Base-by-base conservation (phyloP, 1,139 yeast genomes). In the Yamadazyma mexicana region DNA sequence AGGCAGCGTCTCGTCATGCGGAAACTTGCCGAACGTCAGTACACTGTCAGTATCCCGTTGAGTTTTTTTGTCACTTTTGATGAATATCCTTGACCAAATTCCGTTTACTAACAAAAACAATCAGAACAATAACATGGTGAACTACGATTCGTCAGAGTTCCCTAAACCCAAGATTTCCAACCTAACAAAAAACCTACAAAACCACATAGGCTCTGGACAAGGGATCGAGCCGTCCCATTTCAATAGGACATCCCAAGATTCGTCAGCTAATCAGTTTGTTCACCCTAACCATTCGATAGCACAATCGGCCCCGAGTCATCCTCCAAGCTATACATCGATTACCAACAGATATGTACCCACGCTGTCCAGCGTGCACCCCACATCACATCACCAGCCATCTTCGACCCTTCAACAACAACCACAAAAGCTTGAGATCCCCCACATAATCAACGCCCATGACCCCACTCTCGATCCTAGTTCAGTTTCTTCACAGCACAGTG, bases 121-220 rank as follows among this genome's bases (percentile, higher is more conserved):
- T 24, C 20, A 24, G 34, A 32, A 16, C 28, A 23, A 34, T 23
- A 40, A 41, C 26, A 37, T 36, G 39, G 47, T 45, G 49, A 44
- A 42, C 31, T 37, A 44, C 17, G 48, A 44, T 35, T 45, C 47
- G 31, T 48, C 51, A 14, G 47, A 40, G 9, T 44, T 33, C 27
- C 43, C 44, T n/a, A 49, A 47, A 39, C 50, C 51, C 8, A 47
- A 45, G 34, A 34, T 49, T 5, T 69, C 75, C 28, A 70, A 70
- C 48, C 54, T 70, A 40, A 70, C 76, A 35, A 66, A 59, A 43
- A 69, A 64, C 42, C 56, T 46, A 24, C 45, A 43, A 27, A 39
- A 31, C 30, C 39, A 40, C 5, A 24, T 30, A 12, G 24, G 24
- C 3, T 15, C 17, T 6, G 16, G 10, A 8, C 23, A 30, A 30